Base-by-base conservation (phyloP, 345 rosid genomes). In the Eucalyptus lansdowneana region DNA sequence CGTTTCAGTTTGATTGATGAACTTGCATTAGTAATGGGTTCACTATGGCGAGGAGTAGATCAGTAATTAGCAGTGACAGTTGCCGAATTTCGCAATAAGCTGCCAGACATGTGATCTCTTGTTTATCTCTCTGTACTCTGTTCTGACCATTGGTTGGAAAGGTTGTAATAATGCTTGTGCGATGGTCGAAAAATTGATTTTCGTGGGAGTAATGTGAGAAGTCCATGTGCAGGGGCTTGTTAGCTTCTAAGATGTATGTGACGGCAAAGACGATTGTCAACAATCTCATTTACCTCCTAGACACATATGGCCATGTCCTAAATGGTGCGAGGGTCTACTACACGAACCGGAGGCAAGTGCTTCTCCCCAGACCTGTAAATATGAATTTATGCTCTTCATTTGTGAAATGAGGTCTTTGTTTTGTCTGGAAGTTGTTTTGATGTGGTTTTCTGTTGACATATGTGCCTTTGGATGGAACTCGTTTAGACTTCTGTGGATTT, bases 271-370 rank as follows among this genome's bases (percentile, higher is more conserved):
- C 95, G 21, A 91, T 97, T 34, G 99, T 94, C 90, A 92, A 86
- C 24, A 98, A 96, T 91, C 96, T 98, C 81, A 93, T 97, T 92
- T 95, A 90, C 60, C 93, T 96, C 29, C 88, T 97, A 29, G 94
- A 96, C 51, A 88, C 87, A 72, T 98, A 96, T 87, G 99, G 99
- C 21, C 93, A 93, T 92, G 98, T 91, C 56, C 96, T 95, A 80
- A 96, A 95, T 83, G 99, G 98, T 25, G 97, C 97, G 12, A 94
- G 99, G 89, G 93, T 94, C 86, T 98, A 97, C 90, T 98, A 95
- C 89, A 97, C 97, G 45, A 97, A 96, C 83, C 89, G 99, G 88
- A 98, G 99, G 99, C 96, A 93, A 89, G 76, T 51, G 29, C 80
- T 80, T 72, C 88, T 50, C 65, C 88, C 50, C 65, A 29, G 31